A percentile compares a stretch with the other conserved stretches of the same genome.
Conservation (phyloP, 2,329 filamentous ascomycete genomes). For the Apiospora sp. region DNA sequence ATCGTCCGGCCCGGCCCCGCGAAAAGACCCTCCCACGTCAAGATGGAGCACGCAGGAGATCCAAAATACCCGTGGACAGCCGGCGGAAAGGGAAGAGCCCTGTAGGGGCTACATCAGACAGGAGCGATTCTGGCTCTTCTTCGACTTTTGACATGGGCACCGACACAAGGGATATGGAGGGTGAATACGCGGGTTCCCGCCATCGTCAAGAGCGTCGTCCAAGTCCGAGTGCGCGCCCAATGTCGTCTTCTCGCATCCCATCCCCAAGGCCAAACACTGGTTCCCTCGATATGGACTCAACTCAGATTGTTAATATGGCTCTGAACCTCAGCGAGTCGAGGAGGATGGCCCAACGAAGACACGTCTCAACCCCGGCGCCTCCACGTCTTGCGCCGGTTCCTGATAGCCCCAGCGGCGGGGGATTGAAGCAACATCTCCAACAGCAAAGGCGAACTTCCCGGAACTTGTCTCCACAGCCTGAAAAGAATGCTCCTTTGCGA, state of each 20-base stretch:
- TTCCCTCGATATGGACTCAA: conserved; percentile 75
- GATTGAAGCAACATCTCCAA: conserved; percentile 73
- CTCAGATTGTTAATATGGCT: conserved; percentile 92
- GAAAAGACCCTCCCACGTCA: conserved; percentile 30
- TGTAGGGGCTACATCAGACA: conserved; percentile 30
- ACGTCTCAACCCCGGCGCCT: conserved; percentile 58
- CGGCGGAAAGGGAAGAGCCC: conserved; percentile 39
- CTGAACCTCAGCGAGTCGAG: conserved; percentile 86
- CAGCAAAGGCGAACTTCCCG: conserved; percentile 72
- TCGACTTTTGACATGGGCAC: conserved; percentile 28
- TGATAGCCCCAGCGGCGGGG: conserved; percentile 56
- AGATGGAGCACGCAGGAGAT: conserved; percentile 43
- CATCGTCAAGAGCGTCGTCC: conserved; percentile 36
- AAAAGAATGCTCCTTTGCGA: conserved; percentile 49
- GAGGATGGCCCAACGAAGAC: conserved; percentile 68
- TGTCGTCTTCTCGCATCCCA: conserved; percentile 33
- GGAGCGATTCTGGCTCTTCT: conserved; percentile 13
- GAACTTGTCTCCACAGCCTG: conserved; percentile 66
- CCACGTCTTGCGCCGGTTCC: conserved; percentile 61
- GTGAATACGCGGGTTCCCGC: conserved; percentile 26
- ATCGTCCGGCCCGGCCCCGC: conserved; percentile 33
- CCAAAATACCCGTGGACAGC: conserved; percentile 39
- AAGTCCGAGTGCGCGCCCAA: conserved; percentile 37
- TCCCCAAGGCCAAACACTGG: conserved; percentile 36
- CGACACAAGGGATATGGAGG: conserved; percentile 31